Evolutionary conservation across 331 rosid genomes (phyloP).

Genomic region (Spiraea crenata): DNA sequence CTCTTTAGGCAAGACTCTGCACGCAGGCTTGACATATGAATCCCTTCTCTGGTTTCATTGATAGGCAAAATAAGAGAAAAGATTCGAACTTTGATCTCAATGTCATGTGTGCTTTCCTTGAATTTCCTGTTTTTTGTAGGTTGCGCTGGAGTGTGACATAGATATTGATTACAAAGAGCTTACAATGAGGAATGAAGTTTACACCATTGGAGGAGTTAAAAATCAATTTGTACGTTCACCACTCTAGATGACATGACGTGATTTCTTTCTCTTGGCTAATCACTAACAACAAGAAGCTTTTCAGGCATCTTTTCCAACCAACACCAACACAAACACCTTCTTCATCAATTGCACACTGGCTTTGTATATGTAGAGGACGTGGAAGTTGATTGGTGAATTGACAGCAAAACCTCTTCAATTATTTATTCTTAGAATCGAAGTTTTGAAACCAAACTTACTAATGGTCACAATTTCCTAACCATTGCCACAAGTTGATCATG

Average conservation of each 20-base stretch:
- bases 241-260: too few species aligned
- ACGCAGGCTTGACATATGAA: too few species aligned
- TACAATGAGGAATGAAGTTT: conserved; percentile 20
- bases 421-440: background rate
- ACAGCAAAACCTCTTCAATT: background rate
- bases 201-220: conserved; percentile 15
- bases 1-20: too few species aligned
- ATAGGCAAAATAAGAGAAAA: too few species aligned
- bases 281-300: background rate
- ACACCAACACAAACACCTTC: conserved; percentile 22
- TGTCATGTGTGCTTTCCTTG: too few species aligned
- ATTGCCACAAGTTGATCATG: background rate
- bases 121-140: conserved; percentile 22
- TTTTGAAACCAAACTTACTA: background rate
- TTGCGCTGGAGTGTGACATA: conserved; percentile 52
- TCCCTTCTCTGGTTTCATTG: too few species aligned
- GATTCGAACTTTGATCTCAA: too few species aligned
- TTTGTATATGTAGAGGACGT: conserved; percentile 29
- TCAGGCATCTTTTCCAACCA: conserved; percentile 34
- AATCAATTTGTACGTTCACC: conserved; percentile 30
- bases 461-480: too few species aligned
- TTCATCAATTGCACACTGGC: conserved; percentile 37
- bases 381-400: background rate
- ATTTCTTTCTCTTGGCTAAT: background rate
- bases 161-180: conserved; percentile 33